Evolutionary conservation across 2,329 filamentous ascomycete genomes (phyloP).

Genomic region (Scorias spongiosa): DNA sequence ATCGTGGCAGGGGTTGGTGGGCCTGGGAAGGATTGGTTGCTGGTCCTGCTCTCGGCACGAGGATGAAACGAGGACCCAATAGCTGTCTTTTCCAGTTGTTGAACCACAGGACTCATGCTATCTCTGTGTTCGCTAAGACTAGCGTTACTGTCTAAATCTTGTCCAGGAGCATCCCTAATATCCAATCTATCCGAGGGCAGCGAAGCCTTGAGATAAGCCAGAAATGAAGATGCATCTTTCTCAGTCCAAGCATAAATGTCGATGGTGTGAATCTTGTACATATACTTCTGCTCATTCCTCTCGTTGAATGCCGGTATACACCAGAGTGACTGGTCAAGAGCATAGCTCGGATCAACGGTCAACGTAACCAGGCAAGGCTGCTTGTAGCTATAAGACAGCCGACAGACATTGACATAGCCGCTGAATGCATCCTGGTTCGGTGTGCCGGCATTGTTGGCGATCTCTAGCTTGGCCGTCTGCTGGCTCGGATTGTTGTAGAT

Average conservation of each 20-base stretch:
- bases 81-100: slow-evolving; percentile 56
- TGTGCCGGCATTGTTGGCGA: slow-evolving; percentile 60
- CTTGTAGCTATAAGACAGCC: slow-evolving; percentile 56
- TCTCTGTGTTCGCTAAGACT: slow-evolving; percentile 30
- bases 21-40: slow-evolving; percentile 19
- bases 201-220: slow-evolving; percentile 52
- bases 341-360: slow-evolving; percentile 38
- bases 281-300: slow-evolving; percentile 59
- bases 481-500: slow-evolving; percentile 59
- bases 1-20: slow-evolving; percentile 16
- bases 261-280: slow-evolving; percentile 60
- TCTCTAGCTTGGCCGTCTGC: slow-evolving; percentile 54
- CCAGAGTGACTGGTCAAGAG: slow-evolving; percentile 43
- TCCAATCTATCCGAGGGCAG: slow-evolving; percentile 46
- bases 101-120: slow-evolving; percentile 53
- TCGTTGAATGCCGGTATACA: slow-evolving; percentile 60
- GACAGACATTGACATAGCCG: slow-evolving; percentile 49
- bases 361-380: slow-evolving; percentile 58
- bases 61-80: slow-evolving; percentile 44
- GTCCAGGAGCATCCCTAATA: slow-evolving; percentile 47
- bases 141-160: slow-evolving; percentile 10
- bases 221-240: slow-evolving; percentile 53
- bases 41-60: slow-evolving; percentile 22
- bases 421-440: slow-evolving; percentile 67
- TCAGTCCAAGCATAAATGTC: slow-evolving; percentile 71